phyloP scores from a whole-genome alignment of 2,329 filamentous ascomycete species.

The Diaporthe citriasiana region DNA sequence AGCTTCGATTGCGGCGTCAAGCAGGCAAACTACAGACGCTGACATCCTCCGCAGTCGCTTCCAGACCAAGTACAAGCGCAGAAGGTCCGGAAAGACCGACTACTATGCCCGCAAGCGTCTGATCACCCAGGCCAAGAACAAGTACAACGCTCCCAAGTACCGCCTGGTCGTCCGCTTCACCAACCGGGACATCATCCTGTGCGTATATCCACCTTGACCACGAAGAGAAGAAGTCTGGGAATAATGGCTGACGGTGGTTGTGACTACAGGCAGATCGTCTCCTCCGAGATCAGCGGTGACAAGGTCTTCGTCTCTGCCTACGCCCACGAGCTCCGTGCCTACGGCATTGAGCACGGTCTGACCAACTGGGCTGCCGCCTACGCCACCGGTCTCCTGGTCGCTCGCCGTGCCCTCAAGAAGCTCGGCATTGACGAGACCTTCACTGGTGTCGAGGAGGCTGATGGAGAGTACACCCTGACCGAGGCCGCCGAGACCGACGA shows the following conservation, averaged over 20 bases:
- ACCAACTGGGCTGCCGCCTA: constrained; percentile 99
- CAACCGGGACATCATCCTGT: constrained; percentile 81
- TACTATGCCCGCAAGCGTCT: constrained; percentile 99
- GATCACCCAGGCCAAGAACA: constrained; percentile 99
- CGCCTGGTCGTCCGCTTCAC: constrained; percentile 99
- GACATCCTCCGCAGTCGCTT: constrained; percentile 77
- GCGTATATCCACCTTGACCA: constrained; percentile 15
- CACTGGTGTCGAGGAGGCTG: constrained; percentile 94
- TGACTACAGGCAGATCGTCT: constrained; percentile 96
- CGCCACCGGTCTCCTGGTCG: constrained; percentile 94
- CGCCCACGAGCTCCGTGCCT: constrained; percentile 96
- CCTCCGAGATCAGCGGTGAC: constrained; percentile 96
- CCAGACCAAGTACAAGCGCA: constrained; percentile 99
- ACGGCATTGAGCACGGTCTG: constrained; percentile 97
- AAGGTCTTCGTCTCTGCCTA: constrained; percentile 96
- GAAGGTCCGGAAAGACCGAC: constrained; percentile 97
- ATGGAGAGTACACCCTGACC: constrained; percentile 96
- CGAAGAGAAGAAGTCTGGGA: background rate
- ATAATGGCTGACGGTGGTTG: constrained; percentile 25
- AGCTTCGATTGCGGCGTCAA: background rate
- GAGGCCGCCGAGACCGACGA: constrained; percentile 93
- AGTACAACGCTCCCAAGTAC: constrained; percentile 99
- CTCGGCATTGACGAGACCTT: constrained; percentile 95
- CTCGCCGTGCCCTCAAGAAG: constrained; percentile 97
- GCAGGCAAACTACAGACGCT: constrained; percentile 13